Base-by-base conservation (phyloP, 2,329 filamentous ascomycete species). In the Neobulgaria alba region DNA sequence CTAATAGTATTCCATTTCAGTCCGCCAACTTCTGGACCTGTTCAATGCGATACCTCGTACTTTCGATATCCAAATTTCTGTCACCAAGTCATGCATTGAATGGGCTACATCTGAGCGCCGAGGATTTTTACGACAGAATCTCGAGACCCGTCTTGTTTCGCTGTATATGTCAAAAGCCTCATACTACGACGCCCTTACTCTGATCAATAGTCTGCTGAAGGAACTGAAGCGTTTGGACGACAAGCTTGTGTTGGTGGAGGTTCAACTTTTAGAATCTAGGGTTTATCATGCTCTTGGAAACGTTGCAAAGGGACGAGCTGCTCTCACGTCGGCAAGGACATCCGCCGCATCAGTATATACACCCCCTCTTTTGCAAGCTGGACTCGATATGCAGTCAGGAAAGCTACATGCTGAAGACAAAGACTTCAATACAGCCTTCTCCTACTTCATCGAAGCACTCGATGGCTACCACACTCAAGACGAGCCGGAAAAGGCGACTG, bases 11-110 rank as follows among this genome's bases (percentile, higher is more conserved):
- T 12, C 10, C n/a, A 5, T 14, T 49, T 36, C 33, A 95, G 92
- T 98, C 55, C 90, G 92, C 56, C 88, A 95, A 67, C 79, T 98
- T 18, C 84, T 98, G 63, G 92, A 98, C 65, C 80, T 95, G 63
- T 92, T 96, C 72, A 79, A 85, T 57, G 77, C 84, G 58, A 95
- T 96, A 56, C 92, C 93, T 58, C 84, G 95, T 67, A 92, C 87
- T 56, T 84, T 84, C 70, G 92, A 98, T 63, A 85, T 82, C 61
- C 92, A 98, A 69, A 88, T 95, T 63, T 71, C 81, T 63, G 87
- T 95, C 57, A 98, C 92, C 59, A 95, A 95, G 68, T 95, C 92
- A 67, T 96, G 88, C 71, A 98, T 98, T 79, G 90, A 96, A 69
- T 98, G 92, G 92, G 92, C 92, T 36, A 86, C 90, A 40, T 85